Percentiles rank a stretch among this genome's conserved stretches.
Evolutionary conservation across 31 red algal genomes (phyloP).

Genomic region (Porphyra umbilicalis): DNA sequence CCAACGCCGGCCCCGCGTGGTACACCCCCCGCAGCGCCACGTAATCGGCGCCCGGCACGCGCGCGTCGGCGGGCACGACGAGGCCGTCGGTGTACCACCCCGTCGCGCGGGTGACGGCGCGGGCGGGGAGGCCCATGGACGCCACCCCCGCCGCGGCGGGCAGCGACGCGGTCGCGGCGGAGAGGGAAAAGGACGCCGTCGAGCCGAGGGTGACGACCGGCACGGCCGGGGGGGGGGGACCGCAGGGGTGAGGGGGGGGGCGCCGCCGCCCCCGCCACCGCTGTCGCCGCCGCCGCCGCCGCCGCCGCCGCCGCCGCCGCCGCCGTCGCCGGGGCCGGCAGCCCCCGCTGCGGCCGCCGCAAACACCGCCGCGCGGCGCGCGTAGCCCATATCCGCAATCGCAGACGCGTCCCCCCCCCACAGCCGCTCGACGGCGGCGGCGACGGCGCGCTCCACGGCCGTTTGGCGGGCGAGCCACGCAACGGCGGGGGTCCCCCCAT

Average conservation of each 20-base stretch:
- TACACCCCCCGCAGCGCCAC: slow-evolving; percentile 40
- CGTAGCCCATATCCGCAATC: slow-evolving; percentile 43
- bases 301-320: no score
- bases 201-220: background rate
- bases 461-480: background rate
- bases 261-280: no score
- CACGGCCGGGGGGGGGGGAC: background rate
- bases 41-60: slow-evolving; percentile 31
- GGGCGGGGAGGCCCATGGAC: slow-evolving; percentile 50
- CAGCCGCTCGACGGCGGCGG: slow-evolving; percentile 18
- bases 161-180: background rate
- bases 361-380: slow-evolving; percentile 1
- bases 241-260: background rate
- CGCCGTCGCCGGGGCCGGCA: background rate
- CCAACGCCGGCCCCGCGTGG: slow-evolving; percentile 43
- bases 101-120: slow-evolving; percentile 24
- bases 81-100: slow-evolving; percentile 47
- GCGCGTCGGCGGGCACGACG: slow-evolving; percentile 39
- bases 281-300: background rate
- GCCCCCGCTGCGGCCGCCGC: background rate
- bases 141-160: slow-evolving; percentile 34
- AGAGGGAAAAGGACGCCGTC: background rate
- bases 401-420: slow-evolving; percentile 43
- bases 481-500: background rate
- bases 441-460: slow-evolving; percentile 19